Base-by-base conservation (phyloP, 2,329 filamentous ascomycete species). In the Ceratocystis eucalypticola region DNA sequence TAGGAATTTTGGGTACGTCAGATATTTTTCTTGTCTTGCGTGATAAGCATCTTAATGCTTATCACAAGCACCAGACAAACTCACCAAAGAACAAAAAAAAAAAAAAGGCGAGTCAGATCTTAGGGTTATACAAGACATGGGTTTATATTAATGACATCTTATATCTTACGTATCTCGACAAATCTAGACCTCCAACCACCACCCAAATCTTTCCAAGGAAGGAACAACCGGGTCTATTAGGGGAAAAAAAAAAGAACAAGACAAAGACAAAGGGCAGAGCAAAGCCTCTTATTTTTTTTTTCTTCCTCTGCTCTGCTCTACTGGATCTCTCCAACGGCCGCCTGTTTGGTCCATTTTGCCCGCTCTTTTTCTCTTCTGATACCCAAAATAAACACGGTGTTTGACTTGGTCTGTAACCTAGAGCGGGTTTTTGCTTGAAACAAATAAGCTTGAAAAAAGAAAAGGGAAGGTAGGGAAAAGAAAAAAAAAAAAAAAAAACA, bases 401-500 rank as follows among this genome's bases (percentile, higher is more conserved):
- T 59, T 59, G 53, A 59, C 53, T 59, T 59, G 53, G 28, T 59
- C 53, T 59, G 53, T 59, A 59, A 59, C 53, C 15, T 59, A 59
- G 28, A 37, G 28, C 53, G 33, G 28, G 53, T 59, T 59, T 59
- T 59, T 59, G 53, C 53, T 59, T 59, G 53, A 59, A 59, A 59
- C 53, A 59, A 59, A 59, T 59, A 59, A 59, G 53, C 53, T 59
- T 59, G 53, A 59, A 33, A n/a, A 59, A 30, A 53, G 45, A 46
- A 15, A 46, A 46, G 45, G 45, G 45, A 25, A 53, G 48, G 28
- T 28, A 5, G 28, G 28, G 20, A 55, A 10, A 20, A 53, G n/a
- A 8, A 20, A n/a, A 6, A 53, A 25, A 17, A 22, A 30, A 59
- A 22, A 30, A 5, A 12, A 17, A 59, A 28, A 25, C 5, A 17